These are phyloP conservation scores for Paramicrosporidium saccamoebae DNA, from an alignment of 371 early-diverging fungal species.

Conservation along the genomic window DNA sequence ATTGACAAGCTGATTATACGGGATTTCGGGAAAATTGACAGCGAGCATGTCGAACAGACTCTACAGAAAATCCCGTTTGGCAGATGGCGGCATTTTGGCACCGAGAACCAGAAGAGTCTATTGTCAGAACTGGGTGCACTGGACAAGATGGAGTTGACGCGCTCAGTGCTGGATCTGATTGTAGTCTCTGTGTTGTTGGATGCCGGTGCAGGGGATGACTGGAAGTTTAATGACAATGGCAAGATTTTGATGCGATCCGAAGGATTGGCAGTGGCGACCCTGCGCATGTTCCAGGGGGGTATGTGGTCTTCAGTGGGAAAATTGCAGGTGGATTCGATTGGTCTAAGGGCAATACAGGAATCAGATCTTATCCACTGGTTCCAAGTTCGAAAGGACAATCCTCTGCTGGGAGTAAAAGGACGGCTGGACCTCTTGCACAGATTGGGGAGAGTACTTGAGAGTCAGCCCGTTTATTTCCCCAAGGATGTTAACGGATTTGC, in stretches of 20 bases:
- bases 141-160: constrained; percentile 15
- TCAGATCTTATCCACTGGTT: too few relatives aligned
- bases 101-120: too few relatives aligned
- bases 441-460: constrained; percentile 17
- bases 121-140: too few relatives aligned
- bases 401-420: constrained; percentile 44
- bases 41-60: constrained; percentile 3
- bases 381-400: constrained; percentile 37
- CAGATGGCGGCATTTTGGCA: too few relatives aligned
- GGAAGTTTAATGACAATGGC: constrained; percentile 27
- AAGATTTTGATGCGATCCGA: constrained; percentile 28
- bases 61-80: too few relatives aligned
- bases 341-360: too few relatives aligned
- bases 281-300: constrained; percentile 50
- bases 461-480: constrained; percentile 20
- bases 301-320: constrained; percentile 32
- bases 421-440: constrained; percentile 27
- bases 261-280: constrained; percentile 51
- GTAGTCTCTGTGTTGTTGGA: constrained; percentile 65
- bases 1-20: constrained; percentile 24
- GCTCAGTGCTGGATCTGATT: constrained; percentile 42
- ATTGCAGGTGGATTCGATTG: too few relatives aligned
- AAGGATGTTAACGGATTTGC: constrained; percentile 6
- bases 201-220: constrained; percentile 58
- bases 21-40: constrained; percentile 13